Conservation (phyloP, 768 basidiomycete genomes). For the Leccinum truebloodii region DNA sequence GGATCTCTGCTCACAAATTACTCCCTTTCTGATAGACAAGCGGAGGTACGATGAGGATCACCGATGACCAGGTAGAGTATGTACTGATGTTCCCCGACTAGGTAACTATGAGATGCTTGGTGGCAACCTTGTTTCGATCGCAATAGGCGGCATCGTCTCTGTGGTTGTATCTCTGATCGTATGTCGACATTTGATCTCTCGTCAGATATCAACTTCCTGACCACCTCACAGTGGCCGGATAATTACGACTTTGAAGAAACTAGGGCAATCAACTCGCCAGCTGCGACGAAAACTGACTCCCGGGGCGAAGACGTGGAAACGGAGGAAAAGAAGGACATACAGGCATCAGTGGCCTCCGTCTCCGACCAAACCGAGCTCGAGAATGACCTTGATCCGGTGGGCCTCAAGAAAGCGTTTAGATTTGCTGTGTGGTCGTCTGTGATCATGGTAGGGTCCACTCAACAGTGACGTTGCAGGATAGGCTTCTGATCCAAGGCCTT, state of each 20-base stretch:
- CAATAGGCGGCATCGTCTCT: slow-evolving; percentile 76
- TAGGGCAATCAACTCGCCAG: slow-evolving; percentile 65
- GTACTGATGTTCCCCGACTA: slow-evolving; percentile 10
- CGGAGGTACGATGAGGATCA: slow-evolving; percentile 46
- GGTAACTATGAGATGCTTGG: slow-evolving; percentile 76
- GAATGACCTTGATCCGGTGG: slow-evolving; percentile 62
- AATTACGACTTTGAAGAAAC: slow-evolving; percentile 81
- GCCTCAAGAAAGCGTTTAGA: slow-evolving; percentile 70
- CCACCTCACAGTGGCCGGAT: slow-evolving; percentile 62
- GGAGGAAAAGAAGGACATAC: slow-evolving; percentile 41
- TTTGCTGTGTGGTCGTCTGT: slow-evolving; percentile 81
- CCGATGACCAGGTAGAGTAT: neutral
- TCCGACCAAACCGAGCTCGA: slow-evolving; percentile 43
- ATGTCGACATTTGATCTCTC: slow-evolving; percentile 22
- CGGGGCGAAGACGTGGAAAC: slow-evolving; percentile 31
- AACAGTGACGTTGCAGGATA: neutral
- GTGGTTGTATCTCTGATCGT: slow-evolving; percentile 64
- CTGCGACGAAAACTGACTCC: slow-evolving; percentile 13
- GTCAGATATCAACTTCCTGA: neutral
- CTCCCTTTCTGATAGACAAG: slow-evolving; percentile 38
- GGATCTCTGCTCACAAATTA: slow-evolving; percentile 2
- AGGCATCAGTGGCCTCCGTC: slow-evolving; percentile 36
- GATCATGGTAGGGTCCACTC: slow-evolving; percentile 49
- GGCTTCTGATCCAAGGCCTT: neutral
- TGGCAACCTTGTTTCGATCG: slow-evolving; percentile 87